Conservation (phyloP, 2,329 filamentous ascomycete genomes). For the Daldinia eschscholtzii region DNA sequence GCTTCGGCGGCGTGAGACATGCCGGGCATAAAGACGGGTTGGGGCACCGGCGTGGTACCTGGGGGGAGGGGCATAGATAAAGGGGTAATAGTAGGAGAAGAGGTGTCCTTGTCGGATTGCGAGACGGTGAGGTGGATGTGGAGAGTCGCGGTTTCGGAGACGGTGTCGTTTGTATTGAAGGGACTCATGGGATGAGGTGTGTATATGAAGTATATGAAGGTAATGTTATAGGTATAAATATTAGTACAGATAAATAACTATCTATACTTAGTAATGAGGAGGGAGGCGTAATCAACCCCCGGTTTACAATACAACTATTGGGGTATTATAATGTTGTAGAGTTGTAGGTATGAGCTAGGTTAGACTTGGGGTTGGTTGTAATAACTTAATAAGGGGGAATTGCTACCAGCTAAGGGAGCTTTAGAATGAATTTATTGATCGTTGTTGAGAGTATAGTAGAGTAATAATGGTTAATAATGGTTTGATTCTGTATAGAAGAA, state of each 20-base stretch:
- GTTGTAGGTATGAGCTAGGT: conserved; percentile 2
- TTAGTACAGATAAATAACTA: too few relatives aligned
- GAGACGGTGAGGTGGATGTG: conserved; percentile 32
- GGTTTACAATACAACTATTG: background rate
- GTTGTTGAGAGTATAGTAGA: background rate
- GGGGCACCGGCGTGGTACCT: conserved; percentile 52
- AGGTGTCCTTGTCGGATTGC: conserved; percentile 2
- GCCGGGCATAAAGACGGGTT: conserved; percentile 52
- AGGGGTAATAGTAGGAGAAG: background rate
- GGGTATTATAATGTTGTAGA: background rate
- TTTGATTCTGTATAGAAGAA: background rate
- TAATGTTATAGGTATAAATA: background rate
- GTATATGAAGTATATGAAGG: background rate
- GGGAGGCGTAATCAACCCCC: background rate
- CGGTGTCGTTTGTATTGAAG: conserved; percentile 8
- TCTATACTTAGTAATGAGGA: background rate
- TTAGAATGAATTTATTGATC: background rate
- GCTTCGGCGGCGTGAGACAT: conserved; percentile 45
- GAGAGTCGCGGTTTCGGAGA: conserved; percentile 25
- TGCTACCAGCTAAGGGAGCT: background rate
- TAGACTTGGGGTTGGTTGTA: background rate
- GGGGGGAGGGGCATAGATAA: conserved; percentile 50
- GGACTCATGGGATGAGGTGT: conserved; percentile 27
- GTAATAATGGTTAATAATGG: background rate
- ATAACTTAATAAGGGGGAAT: background rate